These are phyloP conservation scores for Ulmus americana DNA, from an alignment of 331 rosid species.

Conservation along the genomic window DNA sequence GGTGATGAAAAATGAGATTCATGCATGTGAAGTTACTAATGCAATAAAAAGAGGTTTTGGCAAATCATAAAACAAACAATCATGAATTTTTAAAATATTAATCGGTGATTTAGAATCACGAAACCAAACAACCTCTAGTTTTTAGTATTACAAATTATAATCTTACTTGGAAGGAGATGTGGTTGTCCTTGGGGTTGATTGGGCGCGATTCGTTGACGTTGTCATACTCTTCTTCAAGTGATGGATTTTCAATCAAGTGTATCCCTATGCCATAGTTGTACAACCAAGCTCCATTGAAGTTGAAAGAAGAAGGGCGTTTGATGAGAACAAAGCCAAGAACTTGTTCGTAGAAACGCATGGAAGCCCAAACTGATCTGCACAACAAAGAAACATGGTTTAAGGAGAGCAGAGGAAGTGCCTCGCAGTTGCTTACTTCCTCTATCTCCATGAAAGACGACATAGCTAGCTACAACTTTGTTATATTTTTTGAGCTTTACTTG, in stretches of 20 bases:
- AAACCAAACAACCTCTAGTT: no score
- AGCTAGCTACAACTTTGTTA: constrained; percentile 2
- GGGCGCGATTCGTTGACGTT: constrained; percentile 33
- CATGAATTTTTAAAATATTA: no score
- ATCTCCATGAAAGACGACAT: constrained; percentile 46
- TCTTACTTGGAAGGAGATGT: constrained; percentile 75
- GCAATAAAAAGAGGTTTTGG: no score
- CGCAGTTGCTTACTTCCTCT: constrained; percentile 51
- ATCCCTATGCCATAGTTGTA: constrained; percentile 81
- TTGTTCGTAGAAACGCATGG: constrained; percentile 52
- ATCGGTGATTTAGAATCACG: no score
- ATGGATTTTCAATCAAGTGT: constrained; percentile 73
- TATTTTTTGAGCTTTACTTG: neutral
- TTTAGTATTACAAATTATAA: neutral
- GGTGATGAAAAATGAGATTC: no score
- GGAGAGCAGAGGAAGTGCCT: constrained; percentile 51
- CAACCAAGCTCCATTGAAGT: constrained; percentile 86
- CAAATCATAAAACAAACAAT: no score
- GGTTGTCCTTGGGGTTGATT: constrained; percentile 86
- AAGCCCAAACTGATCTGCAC: constrained; percentile 52
- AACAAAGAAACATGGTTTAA: constrained; percentile 63
- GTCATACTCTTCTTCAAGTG: constrained; percentile 40
- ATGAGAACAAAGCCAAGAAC: constrained; percentile 60
- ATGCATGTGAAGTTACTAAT: no score
- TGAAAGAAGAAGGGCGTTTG: constrained; percentile 72